Base-by-base conservation (phyloP, 2,329 filamentous ascomycete genomes). In the Penicillium sp. region DNA sequence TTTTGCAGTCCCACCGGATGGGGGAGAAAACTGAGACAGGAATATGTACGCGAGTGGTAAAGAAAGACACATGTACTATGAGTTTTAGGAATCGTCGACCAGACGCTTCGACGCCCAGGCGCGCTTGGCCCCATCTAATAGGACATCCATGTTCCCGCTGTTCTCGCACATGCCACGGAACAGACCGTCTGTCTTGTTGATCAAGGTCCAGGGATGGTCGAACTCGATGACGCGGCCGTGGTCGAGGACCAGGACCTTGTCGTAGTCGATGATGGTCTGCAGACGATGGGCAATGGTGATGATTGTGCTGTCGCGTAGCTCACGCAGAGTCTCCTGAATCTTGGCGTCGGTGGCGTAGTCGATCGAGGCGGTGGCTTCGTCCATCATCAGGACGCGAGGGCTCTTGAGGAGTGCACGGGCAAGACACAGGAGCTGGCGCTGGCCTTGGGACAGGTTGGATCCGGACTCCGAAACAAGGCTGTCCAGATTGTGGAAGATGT, bases 191-290 rank as follows among this genome's bases (percentile, higher is more conserved):
- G 86, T 74, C 59, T 84, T 84, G 62, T 77, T 79, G 54, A 95
- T 78, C 42, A 98, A 74, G 57, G 88, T 83, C 73, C 85, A 89
- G 0, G 93, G 93, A 62, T 95, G 86, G n/a, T 84, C 93, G 64
- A 81, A 98, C 70, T 98, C 91, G 4, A 93, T 79, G 16, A 97
- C 85, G 49, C 80, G 72, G 8, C 93, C 93, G 66, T 90, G 88
- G 62, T 98, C 93, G 4, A 98, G 76, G 10, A 98, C 90, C 13
- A 98, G 75, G 11, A 98, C 91, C 74, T 95, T 95, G 72, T 98
- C 93, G 63, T 97, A 98, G 66, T 98, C 93, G 23, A 93, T 90
- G 68, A 98, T 97, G 0, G 93, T 98, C 65, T 95, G 89, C 54
- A 98, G 76, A 14, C 93, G 82, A 70, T 98, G 93, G 0, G 93